Base-by-base conservation (phyloP, 176 grass and related monocot species). In the Eremochloa ophiuroides region DNA sequence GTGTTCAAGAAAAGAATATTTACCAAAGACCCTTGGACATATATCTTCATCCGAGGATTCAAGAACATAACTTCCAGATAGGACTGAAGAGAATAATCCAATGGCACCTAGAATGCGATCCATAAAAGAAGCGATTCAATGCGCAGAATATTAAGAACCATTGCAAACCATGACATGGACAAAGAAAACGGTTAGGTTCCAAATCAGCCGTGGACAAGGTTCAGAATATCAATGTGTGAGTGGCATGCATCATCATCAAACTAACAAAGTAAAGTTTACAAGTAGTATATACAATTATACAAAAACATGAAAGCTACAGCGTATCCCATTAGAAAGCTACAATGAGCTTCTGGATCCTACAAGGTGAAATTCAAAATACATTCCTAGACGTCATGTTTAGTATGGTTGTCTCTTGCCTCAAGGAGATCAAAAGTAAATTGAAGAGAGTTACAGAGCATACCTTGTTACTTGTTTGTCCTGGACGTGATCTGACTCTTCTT, bases 41-140 rank as follows among this genome's bases (percentile, higher is more conserved):
- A 88, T 47, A 97, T 94, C 67, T 89, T 84, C 94, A 94, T 94
- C 40, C 89, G 89, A 81, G 94, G 94, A 91, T 89, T 90, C 78
- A 87, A 86, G 84, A 97, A 97, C 63, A 97, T 91, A 60, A 91
- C 86, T 88, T 97, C 89, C 68, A 97, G 83, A 78, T 97, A 97
- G 30, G 91, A 76, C 46, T 91, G 89, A 78, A 97, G 91, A 62
- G 94, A 97, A 86, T 94, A 97, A 53, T 97, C 94, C 87, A 94
- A 76, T 27, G 73, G 91, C 61, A 97, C 94, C 94, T 97, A 84
- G 80, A 78, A 82, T 75, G 44, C 41, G 5, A 85, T 62, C 4
- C 40, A 47, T 18, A 55, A 64, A 88, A 80, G 5, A 76, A 17
- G 20, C 51, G 30, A 51, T 37, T 42, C 26, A 75, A 81, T 71